Base-by-base conservation (phyloP, 768 basidiomycete genomes). In the Dioszegia hungarica region DNA sequence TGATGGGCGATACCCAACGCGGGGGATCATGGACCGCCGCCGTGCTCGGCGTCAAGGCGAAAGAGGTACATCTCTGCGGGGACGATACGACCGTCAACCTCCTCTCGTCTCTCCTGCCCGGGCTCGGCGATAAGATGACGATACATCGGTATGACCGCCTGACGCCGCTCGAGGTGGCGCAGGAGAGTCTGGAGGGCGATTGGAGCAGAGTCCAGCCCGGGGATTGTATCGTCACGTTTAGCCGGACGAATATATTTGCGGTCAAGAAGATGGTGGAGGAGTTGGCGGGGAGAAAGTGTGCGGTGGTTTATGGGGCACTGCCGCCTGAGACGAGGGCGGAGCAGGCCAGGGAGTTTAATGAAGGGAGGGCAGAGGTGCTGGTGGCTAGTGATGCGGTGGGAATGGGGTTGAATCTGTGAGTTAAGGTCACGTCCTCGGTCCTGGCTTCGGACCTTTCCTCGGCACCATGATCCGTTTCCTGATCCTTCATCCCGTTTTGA, bases 361-460 rank as follows among this genome's bases (percentile, higher is more conserved):
- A 89, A 58, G 89, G 86, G n/a, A 86, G 84, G 1, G 89, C 88
- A 67, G 88, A 94, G 64, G 86, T 98, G 1, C 81, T 99, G 38
- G 84, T 98, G 17, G 94, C 90, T 1, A 92, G 89, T 65, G 95
- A 99, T 68, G 91, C 92, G 0, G 86, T 97, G 46, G 92, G 95
- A 1, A 93, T 99, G 91, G 95, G 95, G 0, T 81, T 99, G 20
- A 98, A 99, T 71, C 77, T 99, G 95, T 97, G 74, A 62, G 76
- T 66, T n/a, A n/a, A n/a, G n/a, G n/a, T n/a, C n/a, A n/a, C n/a
- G n/a, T n/a, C n/a, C n/a, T n/a, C n/a, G n/a, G n/a, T n/a, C n/a
- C 2, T 17, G 24, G 12, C 22, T 54, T 46, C 5, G 22, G 50
- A n/a, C n/a, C n/a, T n/a, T n/a, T n/a, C n/a, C n/a, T n/a, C n/a